These are phyloP conservation scores for Rhizopus stolonifer DNA, from an alignment of 371 early-diverging fungal genomes.

Conservation along the genomic window DNA sequence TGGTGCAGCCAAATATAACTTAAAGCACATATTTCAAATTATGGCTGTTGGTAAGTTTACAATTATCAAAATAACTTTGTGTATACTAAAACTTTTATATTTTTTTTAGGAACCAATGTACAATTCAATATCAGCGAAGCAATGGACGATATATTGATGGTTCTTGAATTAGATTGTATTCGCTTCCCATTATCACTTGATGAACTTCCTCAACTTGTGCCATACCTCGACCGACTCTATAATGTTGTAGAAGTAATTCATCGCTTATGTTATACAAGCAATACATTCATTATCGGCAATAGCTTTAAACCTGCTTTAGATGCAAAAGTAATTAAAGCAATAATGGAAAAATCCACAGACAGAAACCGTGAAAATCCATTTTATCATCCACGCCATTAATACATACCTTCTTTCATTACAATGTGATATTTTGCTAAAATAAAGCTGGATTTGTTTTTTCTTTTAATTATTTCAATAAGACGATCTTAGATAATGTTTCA, in stretches of 20 bases:
- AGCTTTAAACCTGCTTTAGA: constrained; percentile 15
- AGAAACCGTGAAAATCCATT: constrained; percentile 15
- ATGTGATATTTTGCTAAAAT: not conserved
- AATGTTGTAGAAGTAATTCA: constrained; percentile 9
- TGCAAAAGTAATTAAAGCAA: constrained; percentile 14
- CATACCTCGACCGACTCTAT: constrained; percentile 12
- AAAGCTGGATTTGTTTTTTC: not conserved
- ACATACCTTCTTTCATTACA: constrained; percentile 9
- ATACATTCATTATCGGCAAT: constrained; percentile 10
- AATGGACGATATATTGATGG: constrained; percentile 10
- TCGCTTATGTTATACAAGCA: constrained; percentile 14
- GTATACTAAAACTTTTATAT: constrained; percentile 13
- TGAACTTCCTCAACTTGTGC: constrained; percentile 16
- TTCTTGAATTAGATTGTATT: constrained; percentile 14
- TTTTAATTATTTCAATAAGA: not conserved
- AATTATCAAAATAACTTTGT: constrained; percentile 11
- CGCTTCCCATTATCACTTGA: constrained; percentile 13
- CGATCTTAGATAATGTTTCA: not conserved
- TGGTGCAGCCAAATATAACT: constrained; percentile 5
- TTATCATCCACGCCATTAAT: constrained; percentile 13
- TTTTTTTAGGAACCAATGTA: constrained; percentile 15
- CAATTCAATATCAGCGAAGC: constrained; percentile 12
- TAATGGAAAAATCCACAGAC: constrained; percentile 15
- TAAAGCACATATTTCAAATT: constrained; percentile 13
- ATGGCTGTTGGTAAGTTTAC: constrained; percentile 14